phyloP scores from a whole-genome alignment of 2,329 filamentous ascomycete species.

The Cladosporium sp. region DNA sequence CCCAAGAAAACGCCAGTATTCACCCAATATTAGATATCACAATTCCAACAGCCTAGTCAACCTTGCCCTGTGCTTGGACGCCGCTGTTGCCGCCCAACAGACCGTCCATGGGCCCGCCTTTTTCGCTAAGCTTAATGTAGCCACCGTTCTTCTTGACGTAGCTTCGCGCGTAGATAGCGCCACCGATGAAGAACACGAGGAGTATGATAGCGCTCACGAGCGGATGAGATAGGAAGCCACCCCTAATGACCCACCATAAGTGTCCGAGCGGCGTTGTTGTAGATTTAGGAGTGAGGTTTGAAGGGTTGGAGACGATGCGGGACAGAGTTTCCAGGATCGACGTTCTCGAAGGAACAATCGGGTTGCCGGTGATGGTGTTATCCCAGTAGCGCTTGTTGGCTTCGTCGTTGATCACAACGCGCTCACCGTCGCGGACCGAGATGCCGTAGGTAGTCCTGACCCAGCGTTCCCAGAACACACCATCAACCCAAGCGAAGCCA shows the following conservation, averaged over 20 bases:
- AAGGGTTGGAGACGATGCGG: conserved; percentile 64
- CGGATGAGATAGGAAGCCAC: conserved; percentile 42
- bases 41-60: conserved; percentile 20
- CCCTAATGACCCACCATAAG: conserved; percentile 52
- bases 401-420: conserved; percentile 95
- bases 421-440: conserved; percentile 77
- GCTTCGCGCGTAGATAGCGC: conserved; percentile 27
- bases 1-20: conserved; percentile 6
- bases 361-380: conserved; percentile 78
- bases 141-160: conserved; percentile 28
- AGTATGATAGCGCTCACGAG: conserved; percentile 50
- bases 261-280: conserved; percentile 70
- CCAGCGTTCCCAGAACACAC: conserved; percentile 96
- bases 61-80: conserved; percentile 23
- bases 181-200: conserved; percentile 44
- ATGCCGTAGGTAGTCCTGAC: conserved; percentile 92
- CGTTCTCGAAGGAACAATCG: conserved; percentile 82
- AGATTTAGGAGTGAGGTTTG: conserved; percentile 70
- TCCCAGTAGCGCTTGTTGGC: conserved; percentile 96
- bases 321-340: conserved; percentile 84
- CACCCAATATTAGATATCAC: conserved; percentile 11
- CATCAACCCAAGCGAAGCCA: conserved; percentile 94
- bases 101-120: conserved; percentile 63
- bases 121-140: conserved; percentile 43
- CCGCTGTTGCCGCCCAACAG: conserved; percentile 54